These are phyloP conservation scores for Hymenoscyphus occultus DNA, from an alignment of 2,329 filamentous ascomycete species.

Conservation along the genomic window DNA sequence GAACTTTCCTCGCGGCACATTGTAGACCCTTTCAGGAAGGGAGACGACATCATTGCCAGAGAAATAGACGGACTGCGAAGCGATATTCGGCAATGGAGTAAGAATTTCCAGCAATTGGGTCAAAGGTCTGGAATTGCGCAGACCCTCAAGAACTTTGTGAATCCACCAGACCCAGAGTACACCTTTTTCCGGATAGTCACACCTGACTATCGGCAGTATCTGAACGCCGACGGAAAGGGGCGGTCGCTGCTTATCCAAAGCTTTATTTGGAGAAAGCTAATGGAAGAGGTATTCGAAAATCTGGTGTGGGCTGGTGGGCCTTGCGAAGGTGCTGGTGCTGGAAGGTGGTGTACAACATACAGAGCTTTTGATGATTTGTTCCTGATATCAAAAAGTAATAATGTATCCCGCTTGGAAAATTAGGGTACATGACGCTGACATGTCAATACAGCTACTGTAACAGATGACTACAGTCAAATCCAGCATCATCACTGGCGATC, in stretches of 20 bases:
- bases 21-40: not conserved
- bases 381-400: too few relatives aligned
- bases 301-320: not conserved
- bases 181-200: too few relatives aligned
- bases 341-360: not conserved
- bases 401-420: too few relatives aligned
- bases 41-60: not conserved
- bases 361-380: not conserved
- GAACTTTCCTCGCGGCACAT: not conserved
- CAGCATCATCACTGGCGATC: too few relatives aligned
- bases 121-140: too few relatives aligned
- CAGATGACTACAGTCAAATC: too few relatives aligned
- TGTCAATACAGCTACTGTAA: too few relatives aligned
- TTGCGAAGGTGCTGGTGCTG: not conserved
- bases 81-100: not conserved
- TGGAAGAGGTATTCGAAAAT: not conserved
- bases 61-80: not conserved
- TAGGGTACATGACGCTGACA: too few relatives aligned
- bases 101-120: too few relatives aligned
- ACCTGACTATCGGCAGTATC: too few relatives aligned
- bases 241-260: not conserved
- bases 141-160: too few relatives aligned
- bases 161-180: too few relatives aligned
- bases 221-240: not conserved
- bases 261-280: not conserved